Base-by-base conservation (phyloP, 1,284 basidiomycete species). In the Farysia itapuensis region DNA sequence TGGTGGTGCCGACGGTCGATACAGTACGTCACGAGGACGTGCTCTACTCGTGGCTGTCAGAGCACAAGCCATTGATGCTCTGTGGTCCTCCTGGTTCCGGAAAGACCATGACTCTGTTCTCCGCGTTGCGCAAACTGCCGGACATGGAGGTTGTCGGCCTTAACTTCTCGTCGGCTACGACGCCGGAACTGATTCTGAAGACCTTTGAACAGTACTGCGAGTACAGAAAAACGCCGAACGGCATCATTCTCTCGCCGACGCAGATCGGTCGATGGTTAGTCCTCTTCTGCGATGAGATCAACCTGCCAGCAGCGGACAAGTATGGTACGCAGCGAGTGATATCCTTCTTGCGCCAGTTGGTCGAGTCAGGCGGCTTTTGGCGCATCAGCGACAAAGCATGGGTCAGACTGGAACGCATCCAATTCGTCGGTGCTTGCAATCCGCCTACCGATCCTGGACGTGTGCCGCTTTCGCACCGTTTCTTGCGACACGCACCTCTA, bases 41-140 rank as follows among this genome's bases (percentile, higher is more conserved):
- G 21, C 80, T 99, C 1, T 98, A 98, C 78, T 95, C 92, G 0
- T 98, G 94, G 93, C 81, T 99, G 2, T 93, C 92, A 0, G 96
- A 98, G 77, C 94, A 98, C 80, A 97, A 97, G 77, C 96, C 95
- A 5, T 83, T 99, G 44, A 90, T 99, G 85, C 84, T 99, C 18
- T 99, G 95, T 77, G 95, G 95, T 35, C 95, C 95, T 70, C 95
- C 95, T 6, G 95, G 95, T 72, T 97, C 94, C 19, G 95, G 95
- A 29, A 99, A 99, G 81, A 99, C 95, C 4, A 99, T 99, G 95
- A 98, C 96, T 0, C 81, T 99, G n/a, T 97, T 98, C 81, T 95
- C 91, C 64, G 95, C 96, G 4, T 83, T 99, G 24, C 86, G 95
- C 45, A 98, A 98, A 78, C 83, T 98, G 33, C 92, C 93, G 4